Conservation (phyloP, 352 stramenopile species). For the Peronospora farinosa region DNA sequence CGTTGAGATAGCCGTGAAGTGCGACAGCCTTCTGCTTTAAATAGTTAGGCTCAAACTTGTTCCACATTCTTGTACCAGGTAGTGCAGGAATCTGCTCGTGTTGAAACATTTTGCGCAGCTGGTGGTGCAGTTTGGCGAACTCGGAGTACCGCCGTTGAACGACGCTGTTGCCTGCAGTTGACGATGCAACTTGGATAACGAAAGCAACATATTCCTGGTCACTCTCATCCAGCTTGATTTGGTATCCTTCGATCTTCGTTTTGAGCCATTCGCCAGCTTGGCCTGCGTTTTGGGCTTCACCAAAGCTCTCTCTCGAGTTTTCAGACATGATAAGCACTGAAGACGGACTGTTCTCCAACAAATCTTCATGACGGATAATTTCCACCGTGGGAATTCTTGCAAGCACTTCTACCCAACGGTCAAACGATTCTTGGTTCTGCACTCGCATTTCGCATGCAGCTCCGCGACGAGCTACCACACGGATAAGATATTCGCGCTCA, state of each 20-base stretch:
- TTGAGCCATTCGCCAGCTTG: conserved; percentile 53
- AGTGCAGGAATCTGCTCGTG: conserved; percentile 70
- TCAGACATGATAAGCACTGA: conserved; percentile 71
- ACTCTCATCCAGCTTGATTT: conserved; percentile 64
- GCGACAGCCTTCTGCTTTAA: conserved; percentile 71
- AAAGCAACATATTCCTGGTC: conserved; percentile 69
- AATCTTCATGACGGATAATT: conserved; percentile 65
- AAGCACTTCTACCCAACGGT: conserved; percentile 65
- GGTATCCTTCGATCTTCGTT: conserved; percentile 75
- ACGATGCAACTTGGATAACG: conserved; percentile 74
- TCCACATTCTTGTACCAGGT: conserved; percentile 72
- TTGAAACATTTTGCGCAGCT: conserved; percentile 70
- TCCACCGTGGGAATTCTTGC: conserved; percentile 44
- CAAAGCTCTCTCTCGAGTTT: conserved; percentile 18
- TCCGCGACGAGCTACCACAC: conserved; percentile 57
- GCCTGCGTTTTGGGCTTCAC: conserved; percentile 9
- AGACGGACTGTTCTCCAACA: conserved; percentile 74
- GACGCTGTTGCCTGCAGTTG: conserved; percentile 46
- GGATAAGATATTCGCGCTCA: conserved; percentile 70
- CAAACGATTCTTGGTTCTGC: conserved; percentile 69
- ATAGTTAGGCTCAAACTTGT: conserved; percentile 79
- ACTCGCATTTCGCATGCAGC: conserved; percentile 76
- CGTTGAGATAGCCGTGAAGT: conserved; percentile 63
- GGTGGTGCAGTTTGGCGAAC: conserved; percentile 67
- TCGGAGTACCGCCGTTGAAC: conserved; percentile 79